Evolutionary conservation across 805 yeast genomes (phyloP).

Genomic region (Candida incommunis): DNA sequence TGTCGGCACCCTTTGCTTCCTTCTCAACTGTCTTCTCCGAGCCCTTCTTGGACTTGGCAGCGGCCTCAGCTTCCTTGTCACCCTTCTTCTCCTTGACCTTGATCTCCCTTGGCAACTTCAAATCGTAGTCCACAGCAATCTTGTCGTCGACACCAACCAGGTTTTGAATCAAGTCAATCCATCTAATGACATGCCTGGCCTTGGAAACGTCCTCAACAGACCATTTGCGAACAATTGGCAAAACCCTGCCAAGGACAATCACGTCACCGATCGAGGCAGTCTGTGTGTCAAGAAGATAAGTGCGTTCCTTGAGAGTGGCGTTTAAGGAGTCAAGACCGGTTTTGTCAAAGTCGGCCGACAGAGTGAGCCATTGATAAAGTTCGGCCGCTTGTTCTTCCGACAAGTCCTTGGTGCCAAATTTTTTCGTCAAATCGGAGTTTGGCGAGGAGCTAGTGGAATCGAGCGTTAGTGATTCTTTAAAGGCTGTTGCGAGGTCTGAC

Average conservation of each 20-base stretch:
- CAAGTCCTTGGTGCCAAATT: constrained; percentile 13
- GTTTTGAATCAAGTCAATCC: constrained; percentile 82
- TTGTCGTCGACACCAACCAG: constrained; percentile 41
- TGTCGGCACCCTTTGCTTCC: constrained; percentile 17
- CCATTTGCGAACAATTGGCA: constrained; percentile 47
- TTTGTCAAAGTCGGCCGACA: constrained; percentile 48
- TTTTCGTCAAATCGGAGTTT: constrained; percentile 8
- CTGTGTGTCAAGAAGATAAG: constrained; percentile 55
- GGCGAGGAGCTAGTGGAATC: constrained; percentile 4
- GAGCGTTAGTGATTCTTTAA: constrained; percentile 16
- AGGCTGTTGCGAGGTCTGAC: constrained; percentile 16
- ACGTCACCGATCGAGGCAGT: constrained; percentile 58
- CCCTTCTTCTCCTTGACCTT: constrained; percentile 31
- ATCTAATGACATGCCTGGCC: constrained; percentile 77
- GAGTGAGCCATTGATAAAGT: constrained; percentile 64
- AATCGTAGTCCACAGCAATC: constrained; percentile 41
- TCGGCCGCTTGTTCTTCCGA: constrained; percentile 47
- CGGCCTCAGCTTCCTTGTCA: constrained; percentile 4
- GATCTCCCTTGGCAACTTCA: constrained; percentile 61
- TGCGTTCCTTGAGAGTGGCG: constrained; percentile 48
- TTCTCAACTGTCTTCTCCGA: constrained; percentile 22
- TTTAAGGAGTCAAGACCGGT: constrained; percentile 43
- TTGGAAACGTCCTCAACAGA: constrained; percentile 41
- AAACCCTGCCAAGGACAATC: constrained; percentile 48
- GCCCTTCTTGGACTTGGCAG: constrained; percentile 19